Evolutionary conservation across 495 filamentous ascomycete species (phyloP).

Genomic region (Aspergillus wentii): DNA sequence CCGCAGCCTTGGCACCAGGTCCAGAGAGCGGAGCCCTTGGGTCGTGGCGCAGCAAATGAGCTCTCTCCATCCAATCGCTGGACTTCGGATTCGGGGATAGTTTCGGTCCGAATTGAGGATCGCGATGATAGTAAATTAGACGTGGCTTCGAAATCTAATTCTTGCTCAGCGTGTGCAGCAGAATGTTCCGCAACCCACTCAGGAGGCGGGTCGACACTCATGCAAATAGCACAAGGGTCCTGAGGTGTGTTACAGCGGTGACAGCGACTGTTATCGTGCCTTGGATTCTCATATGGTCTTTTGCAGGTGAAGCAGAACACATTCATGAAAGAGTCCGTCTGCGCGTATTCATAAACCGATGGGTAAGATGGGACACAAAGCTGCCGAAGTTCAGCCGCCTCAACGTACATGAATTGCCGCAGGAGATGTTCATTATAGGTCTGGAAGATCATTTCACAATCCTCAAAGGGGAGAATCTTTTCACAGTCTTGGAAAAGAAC

Average conservation of each 20-base stretch:
- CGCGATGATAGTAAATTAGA: slow-evolving; percentile 21
- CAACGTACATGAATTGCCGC: slow-evolving; percentile 57
- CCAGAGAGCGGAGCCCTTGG: slow-evolving; percentile 47
- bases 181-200: slow-evolving; percentile 42
- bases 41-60: slow-evolving; percentile 16
- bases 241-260: slow-evolving; percentile 39
- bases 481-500: slow-evolving; percentile 35
- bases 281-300: slow-evolving; percentile 41
- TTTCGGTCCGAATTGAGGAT: slow-evolving; percentile 28
- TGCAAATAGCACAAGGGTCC: slow-evolving; percentile 41
- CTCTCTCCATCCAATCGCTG: slow-evolving; percentile 10
- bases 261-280: slow-evolving; percentile 37
- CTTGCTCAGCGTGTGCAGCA: slow-evolving; percentile 9
- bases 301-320: slow-evolving; percentile 44
- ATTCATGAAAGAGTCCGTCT: slow-evolving; percentile 39
- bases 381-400: slow-evolving; percentile 66
- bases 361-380: slow-evolving; percentile 58
- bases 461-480: slow-evolving; percentile 38
- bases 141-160: slow-evolving; percentile 14
- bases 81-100: slow-evolving; percentile 20
- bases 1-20: slow-evolving; percentile 70
- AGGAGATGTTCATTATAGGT: slow-evolving; percentile 63
- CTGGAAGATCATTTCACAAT: slow-evolving; percentile 50
- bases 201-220: slow-evolving; percentile 40
- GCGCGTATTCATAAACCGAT: slow-evolving; percentile 56